phyloP scores from a whole-genome alignment of 768 basidiomycete genomes.

The Amanita fuliginea region DNA sequence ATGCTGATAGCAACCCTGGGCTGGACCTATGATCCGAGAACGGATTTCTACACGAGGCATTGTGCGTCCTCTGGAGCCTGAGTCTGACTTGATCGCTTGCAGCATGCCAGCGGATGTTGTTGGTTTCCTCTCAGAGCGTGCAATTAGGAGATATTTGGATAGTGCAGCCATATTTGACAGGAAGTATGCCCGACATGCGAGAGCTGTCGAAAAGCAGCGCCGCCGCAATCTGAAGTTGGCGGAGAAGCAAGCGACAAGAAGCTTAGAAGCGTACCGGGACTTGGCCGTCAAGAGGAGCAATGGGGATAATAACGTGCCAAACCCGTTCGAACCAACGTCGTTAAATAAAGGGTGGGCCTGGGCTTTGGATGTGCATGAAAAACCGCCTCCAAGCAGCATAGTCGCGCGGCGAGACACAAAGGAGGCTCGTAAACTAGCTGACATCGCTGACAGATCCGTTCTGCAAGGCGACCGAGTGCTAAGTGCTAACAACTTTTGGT shows the following conservation, averaged over 20 bases:
- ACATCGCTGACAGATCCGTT: constrained; percentile 59
- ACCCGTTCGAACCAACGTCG: neutral
- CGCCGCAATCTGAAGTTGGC: constrained; percentile 53
- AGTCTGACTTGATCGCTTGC: constrained; percentile 54
- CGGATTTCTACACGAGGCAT: constrained; percentile 74
- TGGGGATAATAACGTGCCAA: constrained; percentile 8
- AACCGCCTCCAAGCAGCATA: constrained; percentile 87
- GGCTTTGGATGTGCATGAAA: constrained; percentile 71
- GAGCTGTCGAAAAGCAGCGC: constrained; percentile 57
- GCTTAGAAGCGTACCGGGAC: constrained; percentile 38
- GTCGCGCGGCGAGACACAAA: constrained; percentile 80
- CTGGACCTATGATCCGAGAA: constrained; percentile 78
- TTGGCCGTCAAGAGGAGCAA: constrained; percentile 18
- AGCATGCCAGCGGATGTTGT: constrained; percentile 53
- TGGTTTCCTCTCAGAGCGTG: constrained; percentile 66
- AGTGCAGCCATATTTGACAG: constrained; percentile 49
- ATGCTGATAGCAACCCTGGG: constrained; percentile 19
- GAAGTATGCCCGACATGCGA: constrained; percentile 50
- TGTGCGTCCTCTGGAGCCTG: constrained; percentile 74
- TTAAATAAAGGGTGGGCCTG: constrained; percentile 56
- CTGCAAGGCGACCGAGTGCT: constrained; percentile 44
- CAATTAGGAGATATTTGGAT: constrained; percentile 66
- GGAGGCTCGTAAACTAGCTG: constrained; percentile 65
- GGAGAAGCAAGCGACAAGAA: constrained; percentile 46
- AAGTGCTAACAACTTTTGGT: constrained; percentile 69